A percentile compares a stretch with the other conserved stretches of the same genome.
phyloP scores from a whole-genome alignment of 805 yeast genomes.

The Ogataea ganodermae region DNA sequence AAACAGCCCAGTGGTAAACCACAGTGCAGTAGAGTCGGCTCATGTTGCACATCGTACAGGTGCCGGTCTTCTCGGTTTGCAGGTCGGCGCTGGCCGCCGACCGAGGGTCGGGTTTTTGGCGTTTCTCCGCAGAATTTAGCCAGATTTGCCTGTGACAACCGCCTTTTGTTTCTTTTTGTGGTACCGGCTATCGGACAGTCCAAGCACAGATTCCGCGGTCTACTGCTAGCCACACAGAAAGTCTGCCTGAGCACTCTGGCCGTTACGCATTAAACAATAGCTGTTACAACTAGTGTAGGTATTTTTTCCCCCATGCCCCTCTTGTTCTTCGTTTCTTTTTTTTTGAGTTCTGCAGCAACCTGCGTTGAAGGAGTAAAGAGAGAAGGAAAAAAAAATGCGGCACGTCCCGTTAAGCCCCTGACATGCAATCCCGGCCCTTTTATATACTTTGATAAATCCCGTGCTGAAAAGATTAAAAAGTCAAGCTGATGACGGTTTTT shows the following conservation, averaged over 20 bases:
- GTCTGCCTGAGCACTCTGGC: neutral
- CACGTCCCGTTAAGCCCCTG: slow-evolving; percentile 11
- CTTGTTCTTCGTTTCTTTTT: slow-evolving; percentile 3
- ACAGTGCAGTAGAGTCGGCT: too few species aligned
- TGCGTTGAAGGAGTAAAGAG: neutral
- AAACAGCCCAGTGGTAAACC: too few species aligned
- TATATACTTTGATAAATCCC: slow-evolving; percentile 6
- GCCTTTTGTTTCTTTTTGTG: neutral
- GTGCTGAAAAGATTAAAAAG: too few species aligned
- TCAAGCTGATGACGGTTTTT: too few species aligned
- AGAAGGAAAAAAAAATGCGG: slow-evolving; percentile 4
- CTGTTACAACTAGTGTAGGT: neutral
- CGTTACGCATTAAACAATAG: slow-evolving; percentile 3
- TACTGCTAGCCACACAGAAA: neutral
- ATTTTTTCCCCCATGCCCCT: slow-evolving; percentile 1
- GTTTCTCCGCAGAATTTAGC: slow-evolving; percentile 6
- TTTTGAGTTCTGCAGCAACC: neutral
- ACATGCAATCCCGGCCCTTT: slow-evolving; percentile 7
- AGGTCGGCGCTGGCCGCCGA: too few species aligned
- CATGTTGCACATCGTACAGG: too few species aligned
- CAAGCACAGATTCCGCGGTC: neutral
- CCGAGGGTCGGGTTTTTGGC: neutral
- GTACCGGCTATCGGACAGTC: neutral
- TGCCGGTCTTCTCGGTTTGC: too few species aligned
- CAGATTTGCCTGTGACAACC: slow-evolving; percentile 1